Percentiles rank a stretch among this genome's conserved stretches.
Conservation (phyloP, 352 stramenopile genomes). For the Phytophthora litchii region DNA sequence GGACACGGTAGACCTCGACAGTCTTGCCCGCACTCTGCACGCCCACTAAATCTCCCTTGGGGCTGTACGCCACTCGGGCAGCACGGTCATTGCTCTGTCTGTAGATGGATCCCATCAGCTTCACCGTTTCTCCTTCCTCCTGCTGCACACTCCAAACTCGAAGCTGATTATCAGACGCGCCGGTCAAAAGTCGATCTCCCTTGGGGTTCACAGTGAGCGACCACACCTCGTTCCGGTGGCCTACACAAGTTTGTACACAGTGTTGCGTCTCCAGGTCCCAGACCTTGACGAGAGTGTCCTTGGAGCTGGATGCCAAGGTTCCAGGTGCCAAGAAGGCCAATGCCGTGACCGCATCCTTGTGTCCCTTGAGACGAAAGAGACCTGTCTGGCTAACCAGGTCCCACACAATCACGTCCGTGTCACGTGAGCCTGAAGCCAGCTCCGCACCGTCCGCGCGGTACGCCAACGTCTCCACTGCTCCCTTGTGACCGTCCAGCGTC, state of each 20-base stretch:
- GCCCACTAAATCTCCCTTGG: slow-evolving; percentile 65
- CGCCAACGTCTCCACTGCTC: slow-evolving; percentile 72
- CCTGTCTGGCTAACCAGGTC: slow-evolving; percentile 92
- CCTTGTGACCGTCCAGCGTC: slow-evolving; percentile 90
- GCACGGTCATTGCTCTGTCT: slow-evolving; percentile 80
- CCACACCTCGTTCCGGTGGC: slow-evolving; percentile 94
- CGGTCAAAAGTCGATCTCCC: slow-evolving; percentile 75
- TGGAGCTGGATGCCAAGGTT: slow-evolving; percentile 83
- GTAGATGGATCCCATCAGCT: slow-evolving; percentile 74
- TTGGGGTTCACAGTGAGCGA: slow-evolving; percentile 76
- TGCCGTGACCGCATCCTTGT: slow-evolving; percentile 93
- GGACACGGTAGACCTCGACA: slow-evolving; percentile 92
- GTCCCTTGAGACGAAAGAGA: slow-evolving; percentile 90
- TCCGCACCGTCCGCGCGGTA: slow-evolving; percentile 83
- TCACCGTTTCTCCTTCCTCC: slow-evolving; percentile 49
- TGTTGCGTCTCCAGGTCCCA: slow-evolving; percentile 95
- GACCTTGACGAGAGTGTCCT: slow-evolving; percentile 94
- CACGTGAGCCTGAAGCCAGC: slow-evolving; percentile 84
- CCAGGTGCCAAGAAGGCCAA: slow-evolving; percentile 78
- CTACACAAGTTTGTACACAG: slow-evolving; percentile 94
- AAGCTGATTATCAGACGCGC: slow-evolving; percentile 84
- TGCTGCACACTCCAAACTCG: slow-evolving; percentile 69
- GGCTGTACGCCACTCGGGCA: slow-evolving; percentile 65
- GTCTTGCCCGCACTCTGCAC: slow-evolving; percentile 87
- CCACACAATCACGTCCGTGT: slow-evolving; percentile 95